Evolutionary conservation across 345 rosid species (phyloP), one percentile per base, ranked within the genome.

Genomic region (Luvunga scandens): DNA sequence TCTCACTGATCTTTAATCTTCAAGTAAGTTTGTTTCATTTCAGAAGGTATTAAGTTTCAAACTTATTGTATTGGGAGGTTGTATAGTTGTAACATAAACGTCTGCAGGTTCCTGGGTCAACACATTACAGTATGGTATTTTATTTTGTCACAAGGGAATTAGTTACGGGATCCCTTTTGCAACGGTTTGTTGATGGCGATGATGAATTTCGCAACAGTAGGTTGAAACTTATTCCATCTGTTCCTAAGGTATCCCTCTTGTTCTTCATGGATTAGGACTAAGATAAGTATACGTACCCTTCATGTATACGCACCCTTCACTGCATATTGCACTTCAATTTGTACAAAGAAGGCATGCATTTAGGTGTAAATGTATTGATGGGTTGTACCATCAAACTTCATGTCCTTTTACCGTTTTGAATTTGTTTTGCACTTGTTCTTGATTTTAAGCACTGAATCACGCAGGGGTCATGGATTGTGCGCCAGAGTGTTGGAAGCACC

Each of bases 381-480:
- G 53, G 57, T 13, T 14, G 39, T 13, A 31, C 59, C 36, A 53
- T 64, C 73, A 21, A 76, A 31, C 18, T 25, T 14, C 66, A 39
- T 18, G 24, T 25, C 7, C 28, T 56, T 13, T 19, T 69, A 8
- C 19, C 66, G 13, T 19, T 24, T 50, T 50, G 12, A 38, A 42
- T 39, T 78, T 64, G 9, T 77, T 48, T 55, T 56, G 14, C 71
- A 30, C 28, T 39, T 45, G 33, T 70, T 75, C 73, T 56, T 69
- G 9, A 39, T 50, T 68, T 70, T 66, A 56, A 45, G 56, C n/a
- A n/a, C 3, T 75, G 30, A 66, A 69, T 71, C 69, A 50, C 77
- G 78, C 89, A 94, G 99, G 99, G 99, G 19, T 97, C 99, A 34
- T 97, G 99, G 99, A 94, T 97, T 67, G 99, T 97, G 70, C 91